Percentiles rank a stretch among this genome's conserved stretches.
Conservation (phyloP, 306 rosid genomes). For the Lathyrus oleraceus region DNA sequence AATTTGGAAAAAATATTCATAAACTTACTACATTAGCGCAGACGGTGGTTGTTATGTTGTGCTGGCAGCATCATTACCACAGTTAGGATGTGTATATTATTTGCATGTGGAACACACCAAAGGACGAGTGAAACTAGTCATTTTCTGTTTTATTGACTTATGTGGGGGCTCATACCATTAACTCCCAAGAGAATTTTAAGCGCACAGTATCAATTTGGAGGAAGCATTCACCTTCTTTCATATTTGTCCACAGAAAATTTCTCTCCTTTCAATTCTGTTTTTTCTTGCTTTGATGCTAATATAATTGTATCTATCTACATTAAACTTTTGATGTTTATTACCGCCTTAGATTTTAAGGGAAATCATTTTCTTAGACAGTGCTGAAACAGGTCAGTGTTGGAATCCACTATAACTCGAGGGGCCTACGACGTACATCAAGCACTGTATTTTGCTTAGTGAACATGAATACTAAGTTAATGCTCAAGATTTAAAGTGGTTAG, state of each 20-base stretch:
- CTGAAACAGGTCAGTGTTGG: constrained; percentile 30
- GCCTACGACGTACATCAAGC: constrained; percentile 41
- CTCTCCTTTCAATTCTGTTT: constrained; percentile 30
- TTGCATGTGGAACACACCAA: constrained; percentile 45
- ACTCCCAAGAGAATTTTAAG: constrained; percentile 32
- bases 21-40: constrained; percentile 43
- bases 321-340: constrained; percentile 15
- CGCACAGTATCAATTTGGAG: constrained; percentile 27
- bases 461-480: constrained; percentile 38
- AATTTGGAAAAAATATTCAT: constrained; percentile 42
- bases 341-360: constrained; percentile 30
- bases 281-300: constrained; percentile 26
- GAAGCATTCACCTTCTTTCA: constrained; percentile 24
- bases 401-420: constrained; percentile 43
- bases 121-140: constrained; percentile 32
- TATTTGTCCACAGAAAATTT: constrained; percentile 17
- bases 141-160: constrained; percentile 39
- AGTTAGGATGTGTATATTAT: constrained; percentile 40
- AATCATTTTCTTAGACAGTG: constrained; percentile 15
- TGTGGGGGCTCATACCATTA: constrained; percentile 45
- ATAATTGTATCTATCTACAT: constrained; percentile 26
- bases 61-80: constrained; percentile 48
- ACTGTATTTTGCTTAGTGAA: constrained; percentile 35
- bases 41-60: constrained; percentile 47
- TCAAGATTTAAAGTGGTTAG: constrained; percentile 31